These are phyloP conservation scores for Potentilla sterilis DNA, from an alignment of 306 rosid genomes.

Conservation along the genomic window DNA sequence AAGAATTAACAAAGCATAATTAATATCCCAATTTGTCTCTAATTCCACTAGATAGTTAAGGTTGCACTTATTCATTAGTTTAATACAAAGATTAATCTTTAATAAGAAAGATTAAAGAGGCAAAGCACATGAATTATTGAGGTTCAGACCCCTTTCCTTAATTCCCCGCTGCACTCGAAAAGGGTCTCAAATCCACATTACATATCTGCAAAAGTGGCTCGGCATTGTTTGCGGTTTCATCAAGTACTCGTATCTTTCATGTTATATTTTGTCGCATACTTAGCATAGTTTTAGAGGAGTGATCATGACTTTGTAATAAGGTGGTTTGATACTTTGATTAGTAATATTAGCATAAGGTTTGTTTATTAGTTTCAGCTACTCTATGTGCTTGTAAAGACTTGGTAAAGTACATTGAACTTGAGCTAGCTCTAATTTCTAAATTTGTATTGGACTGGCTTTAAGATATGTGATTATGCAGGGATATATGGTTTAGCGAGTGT, in stretches of 20 bases:
- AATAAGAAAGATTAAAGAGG: not conserved
- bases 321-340: not conserved
- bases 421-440: not conserved
- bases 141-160: slow-evolving; percentile 7
- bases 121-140: slow-evolving; percentile 20
- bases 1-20: slow-evolving; percentile 1
- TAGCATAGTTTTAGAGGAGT: not conserved
- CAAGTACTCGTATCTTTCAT: not conserved
- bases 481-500: not conserved
- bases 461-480: not conserved
- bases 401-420: slow-evolving; percentile 9
- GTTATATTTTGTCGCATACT: not conserved
- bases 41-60: not conserved
- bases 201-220: slow-evolving; percentile 19
- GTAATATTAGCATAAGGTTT: not conserved
- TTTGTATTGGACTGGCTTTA: not conserved
- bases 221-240: not conserved
- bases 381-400: not conserved
- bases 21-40: slow-evolving; percentile 6
- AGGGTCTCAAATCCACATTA: slow-evolving; percentile 29
- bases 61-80: not conserved
- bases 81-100: not conserved
- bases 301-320: not conserved
- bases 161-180: slow-evolving; percentile 22
- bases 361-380: not conserved